Conservation (phyloP, 495 filamentous ascomycete species). For the Hypoxylon intermedium region DNA sequence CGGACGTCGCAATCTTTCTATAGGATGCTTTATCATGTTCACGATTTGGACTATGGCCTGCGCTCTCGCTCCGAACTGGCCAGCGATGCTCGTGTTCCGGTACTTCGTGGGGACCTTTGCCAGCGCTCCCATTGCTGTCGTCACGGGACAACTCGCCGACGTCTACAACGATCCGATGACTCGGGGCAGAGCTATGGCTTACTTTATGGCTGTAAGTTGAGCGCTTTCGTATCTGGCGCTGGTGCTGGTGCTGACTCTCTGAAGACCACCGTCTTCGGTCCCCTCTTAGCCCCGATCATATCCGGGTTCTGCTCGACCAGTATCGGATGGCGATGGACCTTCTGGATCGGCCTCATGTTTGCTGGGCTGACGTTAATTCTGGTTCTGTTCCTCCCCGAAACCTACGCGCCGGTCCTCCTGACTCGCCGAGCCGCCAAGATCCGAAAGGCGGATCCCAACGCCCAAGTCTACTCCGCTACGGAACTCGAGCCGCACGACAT, state of each 20-base stretch:
- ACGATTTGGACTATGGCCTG: constrained; percentile 72
- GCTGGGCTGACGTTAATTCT: constrained; percentile 56
- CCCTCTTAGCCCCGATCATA: constrained; percentile 71
- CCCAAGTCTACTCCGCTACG: constrained; percentile 43
- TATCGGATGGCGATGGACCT: constrained; percentile 71
- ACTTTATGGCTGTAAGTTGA: constrained; percentile 70
- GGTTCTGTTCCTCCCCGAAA: constrained; percentile 65
- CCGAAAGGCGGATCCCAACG: constrained; percentile 54
- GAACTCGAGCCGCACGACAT: constrained; percentile 46
- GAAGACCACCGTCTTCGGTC: constrained; percentile 70
- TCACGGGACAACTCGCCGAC: constrained; percentile 78
- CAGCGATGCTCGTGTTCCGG: constrained; percentile 71
- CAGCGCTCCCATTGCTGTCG: constrained; percentile 71
- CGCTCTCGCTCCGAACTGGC: constrained; percentile 72
- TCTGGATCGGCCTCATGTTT: constrained; percentile 68
- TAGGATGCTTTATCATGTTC: constrained; percentile 67
- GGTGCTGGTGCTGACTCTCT: constrained; percentile 11
- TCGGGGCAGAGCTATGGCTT: constrained; percentile 72
- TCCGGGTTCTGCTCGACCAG: constrained; percentile 65
- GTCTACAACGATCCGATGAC: constrained; percentile 61
- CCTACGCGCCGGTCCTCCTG: constrained; percentile 66
- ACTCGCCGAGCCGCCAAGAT: constrained; percentile 60
- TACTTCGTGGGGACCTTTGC: constrained; percentile 69
- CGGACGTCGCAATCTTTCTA: constrained; percentile 69
- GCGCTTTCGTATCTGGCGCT: neutral